A percentile compares a stretch with the other conserved stretches of the same genome.
Evolutionary conservation across 768 basidiomycete genomes (phyloP).

Genomic region (Pisolithus orientalis): DNA sequence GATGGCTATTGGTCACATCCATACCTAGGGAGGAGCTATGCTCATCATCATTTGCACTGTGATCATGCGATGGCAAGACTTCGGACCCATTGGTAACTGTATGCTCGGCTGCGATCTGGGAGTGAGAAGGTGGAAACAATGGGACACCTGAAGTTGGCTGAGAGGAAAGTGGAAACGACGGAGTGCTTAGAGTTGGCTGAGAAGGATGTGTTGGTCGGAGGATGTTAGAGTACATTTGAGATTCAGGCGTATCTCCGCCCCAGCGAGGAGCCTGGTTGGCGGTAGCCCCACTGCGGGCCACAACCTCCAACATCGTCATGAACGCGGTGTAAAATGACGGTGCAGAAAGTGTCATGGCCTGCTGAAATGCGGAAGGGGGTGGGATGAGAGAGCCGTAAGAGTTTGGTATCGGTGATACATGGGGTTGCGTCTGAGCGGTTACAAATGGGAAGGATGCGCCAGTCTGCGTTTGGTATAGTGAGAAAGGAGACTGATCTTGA

Average conservation of each 20-base stretch:
- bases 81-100: neutral
- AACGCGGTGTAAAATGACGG: neutral
- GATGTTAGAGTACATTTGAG: conserved; percentile 12
- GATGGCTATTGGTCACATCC: conserved; percentile 7
- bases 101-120: neutral
- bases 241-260: conserved; percentile 9
- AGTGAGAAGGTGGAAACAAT: conserved; percentile 1
- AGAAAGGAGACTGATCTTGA: conserved; percentile 14
- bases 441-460: conserved; percentile 12
- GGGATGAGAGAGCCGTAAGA: neutral
- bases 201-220: neutral
- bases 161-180: neutral
- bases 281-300: conserved; percentile 17
- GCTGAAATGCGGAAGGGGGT: neutral
- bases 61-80: conserved; percentile 2
- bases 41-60: conserved; percentile 1
- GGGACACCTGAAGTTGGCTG: neutral
- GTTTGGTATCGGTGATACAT: neutral
- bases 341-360: neutral
- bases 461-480: conserved; percentile 9
- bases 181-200: conserved; percentile 1
- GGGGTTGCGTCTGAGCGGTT: conserved; percentile 5
- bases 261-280: conserved; percentile 15
- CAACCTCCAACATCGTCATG: conserved; percentile 27
- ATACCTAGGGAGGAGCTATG: conserved; percentile 2